These are phyloP conservation scores for Colletotrichum sublineola DNA, from an alignment of 2,329 filamentous ascomycete species.

Conservation along the genomic window DNA sequence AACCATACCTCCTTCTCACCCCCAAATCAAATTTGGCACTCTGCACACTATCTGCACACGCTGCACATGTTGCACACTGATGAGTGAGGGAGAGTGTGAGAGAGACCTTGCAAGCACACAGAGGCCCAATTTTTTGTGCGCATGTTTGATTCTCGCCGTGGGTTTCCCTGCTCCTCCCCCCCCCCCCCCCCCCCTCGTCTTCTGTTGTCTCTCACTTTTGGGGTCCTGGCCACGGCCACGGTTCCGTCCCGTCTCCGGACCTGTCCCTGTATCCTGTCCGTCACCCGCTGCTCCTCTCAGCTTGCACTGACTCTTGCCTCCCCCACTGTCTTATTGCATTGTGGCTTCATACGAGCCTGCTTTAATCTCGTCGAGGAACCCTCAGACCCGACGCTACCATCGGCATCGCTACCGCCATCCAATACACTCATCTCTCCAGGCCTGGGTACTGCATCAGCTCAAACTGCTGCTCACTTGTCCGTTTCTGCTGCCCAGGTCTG, in stretches of 20 bases:
- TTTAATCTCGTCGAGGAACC: conserved; percentile 39
- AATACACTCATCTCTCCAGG: conserved; percentile 18
- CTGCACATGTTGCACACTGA: conserved; percentile 1
- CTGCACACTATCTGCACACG: conserved; percentile 1
- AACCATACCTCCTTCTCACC: conserved; percentile 41
- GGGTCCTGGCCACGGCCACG: conserved; percentile 14
- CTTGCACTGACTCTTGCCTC: conserved; percentile 39
- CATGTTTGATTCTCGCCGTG: not conserved
- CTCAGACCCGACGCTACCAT: conserved; percentile 35
- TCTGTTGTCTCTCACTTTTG: conserved; percentile 22
- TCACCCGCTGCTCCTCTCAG: conserved; percentile 26
- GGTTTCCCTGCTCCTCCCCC: not conserved
- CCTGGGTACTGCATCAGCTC: conserved; percentile 11
- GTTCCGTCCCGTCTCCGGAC: conserved; percentile 30
- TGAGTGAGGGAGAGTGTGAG: conserved; percentile 1
- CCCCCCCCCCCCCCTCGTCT: not conserved
- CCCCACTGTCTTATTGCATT: conserved; percentile 41
- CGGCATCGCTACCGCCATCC: conserved; percentile 21
- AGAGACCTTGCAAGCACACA: not conserved
- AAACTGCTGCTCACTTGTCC: conserved; percentile 3
- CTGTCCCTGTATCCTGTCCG: conserved; percentile 15
- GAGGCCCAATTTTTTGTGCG: not conserved
- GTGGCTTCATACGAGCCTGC: conserved; percentile 39
- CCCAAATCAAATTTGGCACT: conserved; percentile 40
- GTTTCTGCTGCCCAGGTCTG: conserved; percentile 16